Base-by-base conservation (phyloP, 352 stramenopile species). In the Phytophthora sansomeana region DNA sequence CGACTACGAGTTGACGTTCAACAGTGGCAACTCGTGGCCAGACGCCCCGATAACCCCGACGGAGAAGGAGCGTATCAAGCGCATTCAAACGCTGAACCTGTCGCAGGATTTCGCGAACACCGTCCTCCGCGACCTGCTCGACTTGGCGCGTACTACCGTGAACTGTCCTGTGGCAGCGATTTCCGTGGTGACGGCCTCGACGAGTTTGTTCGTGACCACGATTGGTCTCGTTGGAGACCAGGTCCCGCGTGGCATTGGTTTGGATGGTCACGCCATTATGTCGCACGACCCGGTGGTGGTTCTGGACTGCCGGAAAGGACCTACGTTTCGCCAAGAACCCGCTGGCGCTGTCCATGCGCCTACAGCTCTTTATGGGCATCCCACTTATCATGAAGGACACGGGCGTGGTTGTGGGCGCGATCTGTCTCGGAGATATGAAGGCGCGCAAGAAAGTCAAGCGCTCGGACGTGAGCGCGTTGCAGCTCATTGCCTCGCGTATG, bases 211-310 rank as follows among this genome's bases (percentile, higher is more conserved):
- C 14, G 82, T 92, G 36, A 91, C 87, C 8, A 86, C 85, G 11
- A 79, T 91, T 19, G 85, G 87, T 3, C 83, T 96, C 21, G 74
- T 82, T 0, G 87, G 83, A 29, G 85, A 96, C 57, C 87, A 93
- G 61, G 59, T 96, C 26, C 85, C 87, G 38, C 85, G 87, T 10
- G 85, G 93, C 58, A 67, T 96, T 42, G 81, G 82, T 28, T 69
- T 93, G 38, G 85, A 96, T 51, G 73, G 77, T 8, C 85, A 96
- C 61, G 75, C 80, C 14, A 80, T 96, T 66, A 93, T 96, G 85
- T 90, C 81, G 8, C 56, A 33, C n/a, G 74, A 89, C 21, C 85
- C 85, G 14, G 80, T 91, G 0, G 77, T 94, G 48, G 66, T 96
- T 30, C 74, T 94, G n/a, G 85, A 93, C 66, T 82, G 74, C 19